Evolutionary conservation across 805 yeast genomes (phyloP).

Genomic region (Diddensiella caesifluorescens): DNA sequence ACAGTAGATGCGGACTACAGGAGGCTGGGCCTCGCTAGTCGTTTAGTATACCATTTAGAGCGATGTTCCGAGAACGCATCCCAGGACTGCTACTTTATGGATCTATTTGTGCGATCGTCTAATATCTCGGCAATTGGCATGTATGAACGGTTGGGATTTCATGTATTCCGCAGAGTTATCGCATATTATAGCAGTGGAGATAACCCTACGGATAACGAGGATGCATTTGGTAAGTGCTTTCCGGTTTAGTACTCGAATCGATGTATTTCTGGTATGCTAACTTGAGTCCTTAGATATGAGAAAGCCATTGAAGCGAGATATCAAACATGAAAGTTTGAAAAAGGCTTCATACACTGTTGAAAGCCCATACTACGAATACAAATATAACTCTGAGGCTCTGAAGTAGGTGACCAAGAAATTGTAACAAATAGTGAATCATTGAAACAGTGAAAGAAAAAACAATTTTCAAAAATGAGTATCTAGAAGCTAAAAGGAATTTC

Average conservation of each 20-base stretch:
- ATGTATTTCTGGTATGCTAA: background rate
- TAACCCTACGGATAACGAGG: conserved; percentile 55
- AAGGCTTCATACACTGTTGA: conserved; percentile 28
- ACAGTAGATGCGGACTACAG: conserved; percentile 80
- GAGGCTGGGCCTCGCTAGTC: conserved; percentile 79
- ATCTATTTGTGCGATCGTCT: conserved; percentile 84
- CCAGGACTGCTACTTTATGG: conserved; percentile 77
- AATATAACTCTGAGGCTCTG: conserved; percentile 17
- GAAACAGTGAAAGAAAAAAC: background rate
- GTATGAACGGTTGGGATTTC: conserved; percentile 82
- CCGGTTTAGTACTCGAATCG: background rate
- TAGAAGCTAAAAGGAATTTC: conserved; percentile 30
- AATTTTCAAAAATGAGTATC: background rate
- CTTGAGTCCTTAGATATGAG: conserved; percentile 33
- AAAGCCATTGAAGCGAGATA: conserved; percentile 35
- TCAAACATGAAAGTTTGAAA: conserved; percentile 24
- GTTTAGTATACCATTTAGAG: conserved; percentile 68
- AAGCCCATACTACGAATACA: conserved; percentile 24
- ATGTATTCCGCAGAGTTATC: conserved; percentile 78
- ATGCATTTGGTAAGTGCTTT: conserved; percentile 65
- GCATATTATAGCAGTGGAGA: conserved; percentile 69
- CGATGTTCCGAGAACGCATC: conserved; percentile 72
- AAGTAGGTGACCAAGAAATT: too few species aligned
- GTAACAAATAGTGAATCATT: too few species aligned
- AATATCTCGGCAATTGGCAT: conserved; percentile 72